Base-by-base conservation (phyloP, 805 yeast genomes). In the Saccharomyces paradoxus region DNA sequence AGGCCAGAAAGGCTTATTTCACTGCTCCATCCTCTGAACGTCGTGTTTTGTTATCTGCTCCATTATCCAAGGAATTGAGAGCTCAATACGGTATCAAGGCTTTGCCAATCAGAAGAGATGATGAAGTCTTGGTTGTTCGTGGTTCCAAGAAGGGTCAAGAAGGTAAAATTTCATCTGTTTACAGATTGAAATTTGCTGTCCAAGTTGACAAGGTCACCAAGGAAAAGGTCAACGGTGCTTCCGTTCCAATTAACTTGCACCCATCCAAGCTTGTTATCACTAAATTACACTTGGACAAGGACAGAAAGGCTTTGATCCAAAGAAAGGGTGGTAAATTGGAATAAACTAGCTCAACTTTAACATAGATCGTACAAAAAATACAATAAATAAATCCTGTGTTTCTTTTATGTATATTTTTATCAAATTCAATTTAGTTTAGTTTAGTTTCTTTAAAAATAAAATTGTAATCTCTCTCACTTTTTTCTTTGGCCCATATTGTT, bases 1-100 rank as follows among this genome's bases (percentile, higher is more conserved):
- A 92, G 87, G 83, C 97, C 78, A 91, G 99, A 87, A 92, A 92
- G 88, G 97, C 98, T 78, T 87, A 92, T 87, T 92, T 92, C 92
- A 81, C 81, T 72, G 94, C 99, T 68, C 94, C 97, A 72, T 92
- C 98, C 67, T 86, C 91, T 67, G 88, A 81, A 74, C 89, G 97
- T 81, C 89, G 98, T 81, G 80, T 77, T 68, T 80, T 92, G 77
- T 81, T 92, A 86, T 87, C 97, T 72, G 97, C 99, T 77, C 97
- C 98, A 73, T 85, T 92, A 74, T 92, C 98, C 71, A 92, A 94
- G 85, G 98, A 92, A 83, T 87, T 92, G 79, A 87, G 94, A 77
- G 94, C 86, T 77, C 86, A 92, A 82, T 92, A 90, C 88, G 89
- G 90, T 77, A 81, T 92, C 81, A 89, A 85, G 76, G 81, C 97